Evolutionary conservation across 2,329 filamentous ascomycete genomes (phyloP), one percentile per base, ranked within the genome.

Genomic region (Neonectria sp.): DNA sequence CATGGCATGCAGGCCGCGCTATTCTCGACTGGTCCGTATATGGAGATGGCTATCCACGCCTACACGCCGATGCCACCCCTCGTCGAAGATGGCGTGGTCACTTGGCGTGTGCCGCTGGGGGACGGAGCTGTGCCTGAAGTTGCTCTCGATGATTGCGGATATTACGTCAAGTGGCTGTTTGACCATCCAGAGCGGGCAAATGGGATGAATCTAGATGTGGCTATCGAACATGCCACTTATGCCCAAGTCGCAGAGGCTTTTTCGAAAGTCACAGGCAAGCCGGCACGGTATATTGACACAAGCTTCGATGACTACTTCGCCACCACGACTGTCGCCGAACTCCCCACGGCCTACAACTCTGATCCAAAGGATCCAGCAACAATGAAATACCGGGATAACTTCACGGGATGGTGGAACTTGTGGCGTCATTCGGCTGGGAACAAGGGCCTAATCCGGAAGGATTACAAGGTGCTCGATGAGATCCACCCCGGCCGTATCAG

Each of bases 361-460:
- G 68, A 70, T 2, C 55, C 0, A 0, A 25, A 45, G 0, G 69
- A 71, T 11, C 69, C 69, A 0, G 68, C 65, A 0, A 27, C 65
- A 0, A 68, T 71, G 60, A 63, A 65, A 1, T 15, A 59, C 0
- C 6, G 25, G 2, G 46, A 71, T 0, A 71, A 71, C 40, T 71
- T 71, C 1, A 67, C 55, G 0, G 69, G 69, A 0, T 71, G 66
- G n/a, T 71, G 68, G 68, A 71, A 60, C 1, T 27, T 60, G 51
- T 71, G 68, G 68, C 21, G 46, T 0, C 1, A 58, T 4, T 71
- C 69, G 3, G 60, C 59, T 0, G 60, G 60, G 0, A 69, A 71
- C 21, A 67, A 57, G 6, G 65, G 68, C 0, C 17, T 71, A 0
- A 43, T 71, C 12, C 33, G 31, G 40, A 45, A 59, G 4, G 60